phyloP scores from a whole-genome alignment of 2,329 filamentous ascomycete species.

The Colletotrichum theobromicola region DNA sequence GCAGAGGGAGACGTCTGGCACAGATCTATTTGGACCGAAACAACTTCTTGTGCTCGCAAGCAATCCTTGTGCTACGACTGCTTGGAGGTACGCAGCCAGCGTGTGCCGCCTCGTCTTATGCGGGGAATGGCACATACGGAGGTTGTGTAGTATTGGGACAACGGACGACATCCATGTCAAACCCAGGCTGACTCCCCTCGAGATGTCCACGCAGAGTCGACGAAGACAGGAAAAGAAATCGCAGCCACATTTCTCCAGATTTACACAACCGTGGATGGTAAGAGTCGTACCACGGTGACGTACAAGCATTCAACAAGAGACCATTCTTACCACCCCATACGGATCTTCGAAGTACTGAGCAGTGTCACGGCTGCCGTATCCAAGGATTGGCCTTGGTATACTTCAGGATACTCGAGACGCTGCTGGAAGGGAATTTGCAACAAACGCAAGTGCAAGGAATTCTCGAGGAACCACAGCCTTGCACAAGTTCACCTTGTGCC shows the following conservation, averaged over 20 bases:
- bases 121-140: neutral
- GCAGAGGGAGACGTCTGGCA: neutral
- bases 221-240: neutral
- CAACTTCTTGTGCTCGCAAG: neutral
- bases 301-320: neutral
- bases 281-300: neutral
- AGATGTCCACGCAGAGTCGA: neutral
- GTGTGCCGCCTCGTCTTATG: neutral
- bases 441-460: neutral
- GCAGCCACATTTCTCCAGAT: neutral
- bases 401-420: neutral
- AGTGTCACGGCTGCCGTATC: neutral
- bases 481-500: slow-evolving; percentile 10
- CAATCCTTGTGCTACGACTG: neutral
- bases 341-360: neutral
- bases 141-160: neutral
- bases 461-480: slow-evolving; percentile 3
- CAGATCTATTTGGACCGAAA: neutral
- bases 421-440: neutral
- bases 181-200: neutral
- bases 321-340: neutral
- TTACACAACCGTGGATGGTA: neutral
- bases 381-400: neutral
- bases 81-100: neutral
- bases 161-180: neutral